A percentile compares a stretch with the other conserved stretches of the same genome.
Conservation (phyloP, 2,329 filamentous ascomycete genomes). For the Ophiosphaerella narmari region DNA sequence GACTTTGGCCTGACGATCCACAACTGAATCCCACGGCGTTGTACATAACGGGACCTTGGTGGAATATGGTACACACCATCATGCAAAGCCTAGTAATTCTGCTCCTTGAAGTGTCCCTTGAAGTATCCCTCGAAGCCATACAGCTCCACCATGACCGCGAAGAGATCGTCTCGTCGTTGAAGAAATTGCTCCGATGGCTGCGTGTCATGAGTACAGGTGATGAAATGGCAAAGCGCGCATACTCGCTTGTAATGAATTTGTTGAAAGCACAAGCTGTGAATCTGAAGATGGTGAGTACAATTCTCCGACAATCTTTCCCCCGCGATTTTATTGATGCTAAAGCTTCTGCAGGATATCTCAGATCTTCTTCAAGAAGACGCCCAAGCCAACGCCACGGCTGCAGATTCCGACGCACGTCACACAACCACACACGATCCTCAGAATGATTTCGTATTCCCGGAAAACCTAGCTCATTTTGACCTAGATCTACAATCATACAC, state of each 20-base stretch:
- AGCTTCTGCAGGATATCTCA: constrained; percentile 15
- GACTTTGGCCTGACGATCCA: constrained; percentile 37
- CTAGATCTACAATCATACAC: no score
- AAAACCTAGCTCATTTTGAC: no score
- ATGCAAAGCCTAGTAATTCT: constrained; percentile 47
- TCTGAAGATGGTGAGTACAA: constrained; percentile 12
- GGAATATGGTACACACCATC: constrained; percentile 19
- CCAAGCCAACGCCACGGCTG: background rate
- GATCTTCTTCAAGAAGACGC: constrained; percentile 21
- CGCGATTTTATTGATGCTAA: background rate
- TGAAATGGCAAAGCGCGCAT: constrained; percentile 38
- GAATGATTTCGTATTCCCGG: no score
- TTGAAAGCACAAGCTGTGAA: constrained; percentile 16
- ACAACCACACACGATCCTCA: background rate
- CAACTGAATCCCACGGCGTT: constrained; percentile 7
- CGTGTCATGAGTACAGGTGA: constrained; percentile 35
- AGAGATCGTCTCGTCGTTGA: constrained; percentile 29
- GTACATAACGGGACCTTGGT: constrained; percentile 15
- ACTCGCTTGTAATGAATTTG: constrained; percentile 20
- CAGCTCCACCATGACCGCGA: constrained; percentile 22
- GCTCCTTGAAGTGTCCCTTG: constrained; percentile 43
- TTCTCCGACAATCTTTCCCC: background rate
- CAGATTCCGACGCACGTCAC: background rate
- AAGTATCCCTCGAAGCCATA: constrained; percentile 26
- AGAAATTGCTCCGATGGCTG: constrained; percentile 43